A percentile compares a stretch with the other conserved stretches of the same genome.
Conservation (phyloP, 352 stramenopile genomes). For the Thraustotheca clavata region DNA sequence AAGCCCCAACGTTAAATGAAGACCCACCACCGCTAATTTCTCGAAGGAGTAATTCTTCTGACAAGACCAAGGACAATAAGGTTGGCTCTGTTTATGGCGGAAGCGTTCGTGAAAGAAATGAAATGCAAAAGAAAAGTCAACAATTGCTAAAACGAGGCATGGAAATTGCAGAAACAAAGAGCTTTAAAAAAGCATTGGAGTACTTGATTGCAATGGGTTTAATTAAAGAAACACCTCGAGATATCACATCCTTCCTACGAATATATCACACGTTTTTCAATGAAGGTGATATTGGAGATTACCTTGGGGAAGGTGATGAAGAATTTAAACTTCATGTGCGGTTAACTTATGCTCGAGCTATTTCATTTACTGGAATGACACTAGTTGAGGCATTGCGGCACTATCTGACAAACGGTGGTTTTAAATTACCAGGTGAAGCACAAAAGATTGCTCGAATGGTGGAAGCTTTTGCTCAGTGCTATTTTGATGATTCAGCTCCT, state of each 20-base stretch:
- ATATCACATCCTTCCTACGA: conserved; percentile 92
- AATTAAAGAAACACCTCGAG: conserved; percentile 70
- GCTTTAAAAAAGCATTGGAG: conserved; percentile 79
- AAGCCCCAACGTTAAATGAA: background rate
- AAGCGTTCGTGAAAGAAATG: conserved; percentile 62
- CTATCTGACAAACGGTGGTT: conserved; percentile 96
- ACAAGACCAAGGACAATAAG: background rate
- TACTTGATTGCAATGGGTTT: conserved; percentile 83
- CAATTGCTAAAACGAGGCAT: conserved; percentile 71
- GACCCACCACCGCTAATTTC: background rate
- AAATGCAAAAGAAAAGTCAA: conserved; percentile 75
- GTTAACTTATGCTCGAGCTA: conserved; percentile 92
- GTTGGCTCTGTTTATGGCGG: conserved; percentile 14
- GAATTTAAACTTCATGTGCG: conserved; percentile 89
- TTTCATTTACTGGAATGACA: conserved; percentile 96
- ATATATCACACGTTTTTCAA: conserved; percentile 92
- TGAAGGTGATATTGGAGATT: conserved; percentile 89
- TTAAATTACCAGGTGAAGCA: conserved; percentile 94
- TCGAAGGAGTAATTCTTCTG: background rate
- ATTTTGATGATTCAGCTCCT: conserved; percentile 89
- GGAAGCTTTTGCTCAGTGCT: conserved; percentile 95
- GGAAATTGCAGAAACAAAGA: conserved; percentile 73
- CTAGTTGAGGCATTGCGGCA: conserved; percentile 94
- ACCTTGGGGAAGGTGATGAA: conserved; percentile 89
- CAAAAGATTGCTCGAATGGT: conserved; percentile 98